Base-by-base conservation (phyloP, 116 monocot genomes). In the Zostera marina region DNA sequence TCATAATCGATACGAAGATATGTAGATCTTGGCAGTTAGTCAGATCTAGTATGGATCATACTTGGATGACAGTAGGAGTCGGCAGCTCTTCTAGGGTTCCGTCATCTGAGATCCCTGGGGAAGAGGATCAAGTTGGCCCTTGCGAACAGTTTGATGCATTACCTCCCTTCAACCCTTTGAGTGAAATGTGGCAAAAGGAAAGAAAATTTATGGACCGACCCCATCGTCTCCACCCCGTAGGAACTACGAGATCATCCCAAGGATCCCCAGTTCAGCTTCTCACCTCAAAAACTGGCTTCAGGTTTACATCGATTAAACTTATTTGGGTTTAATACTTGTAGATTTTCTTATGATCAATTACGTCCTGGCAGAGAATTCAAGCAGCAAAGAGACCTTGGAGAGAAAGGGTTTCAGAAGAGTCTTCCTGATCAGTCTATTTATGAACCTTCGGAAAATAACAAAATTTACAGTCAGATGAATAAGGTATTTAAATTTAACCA, bases 241-340 rank as follows among this genome's bases (percentile, higher is more conserved):
- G n/a, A n/a, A n/a, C n/a, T n/a, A n/a, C n/a, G n/a, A n/a, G n/a
- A n/a, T n/a, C n/a, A n/a, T n/a, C n/a, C n/a, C n/a, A n/a, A n/a
- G n/a, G n/a, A n/a, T n/a, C n/a, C n/a, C 78, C 85, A 38, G 72
- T 86, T 53, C 98, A 89, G 70, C 89, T 89, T 39, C 83, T 98
- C n/a, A 90, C 90, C 0, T 81, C 90, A 44, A 98, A 98, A 76
- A 98, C 98, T 74, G 98, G 98, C 20, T 98, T 90, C 90, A 98
- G 98, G 98, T 98, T 22, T 63, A 2, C 40, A 66, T 53, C 47
- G 40, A 32, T 53, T 14, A 26, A 10, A 12, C 12, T 66, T 51
- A 63, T 22, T 16, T 54, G 54, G 16, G 53, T 25, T 42, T 56
- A 32, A 22, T 12, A 42, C 54, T n/a, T 60, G 3, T 20, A 41